A percentile compares a stretch with the other conserved stretches of the same genome.
These are phyloP conservation scores for Pseudocercospora macadamiae DNA, from an alignment of 2,329 filamentous ascomycete genomes.

Conservation along the genomic window DNA sequence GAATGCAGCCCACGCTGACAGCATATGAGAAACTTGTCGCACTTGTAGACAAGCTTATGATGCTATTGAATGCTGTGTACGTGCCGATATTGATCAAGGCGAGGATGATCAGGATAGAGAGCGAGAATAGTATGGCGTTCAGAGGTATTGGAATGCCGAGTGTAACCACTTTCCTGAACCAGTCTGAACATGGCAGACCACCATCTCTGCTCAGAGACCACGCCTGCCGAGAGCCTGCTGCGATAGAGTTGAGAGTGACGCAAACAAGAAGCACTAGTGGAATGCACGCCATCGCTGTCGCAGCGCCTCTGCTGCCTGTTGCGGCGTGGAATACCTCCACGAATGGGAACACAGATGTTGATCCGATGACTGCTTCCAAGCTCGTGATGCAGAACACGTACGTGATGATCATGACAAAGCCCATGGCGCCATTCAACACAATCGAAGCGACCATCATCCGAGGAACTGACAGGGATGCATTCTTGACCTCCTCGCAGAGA, in stretches of 20 bases:
- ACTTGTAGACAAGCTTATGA: conserved; percentile 38
- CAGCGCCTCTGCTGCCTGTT: conserved; percentile 14
- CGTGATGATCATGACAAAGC: conserved; percentile 46
- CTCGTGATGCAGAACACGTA: conserved; percentile 46
- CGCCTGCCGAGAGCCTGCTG: conserved; percentile 44
- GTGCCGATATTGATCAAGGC: conserved; percentile 39
- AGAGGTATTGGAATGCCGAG: conserved; percentile 25
- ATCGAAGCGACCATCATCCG: conserved; percentile 49
- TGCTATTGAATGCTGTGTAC: conserved; percentile 45
- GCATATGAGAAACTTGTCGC: conserved; percentile 20
- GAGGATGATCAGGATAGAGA: conserved; percentile 29
- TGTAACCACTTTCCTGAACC: conserved; percentile 14
- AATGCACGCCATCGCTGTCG: conserved; percentile 18
- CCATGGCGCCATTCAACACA: conserved; percentile 49
- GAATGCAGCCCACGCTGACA: conserved; percentile 20
- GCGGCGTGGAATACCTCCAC: conserved; percentile 36
- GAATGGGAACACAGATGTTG: conserved; percentile 36
- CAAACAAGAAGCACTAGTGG: conserved; percentile 14
- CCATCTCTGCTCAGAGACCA: conserved; percentile 46
- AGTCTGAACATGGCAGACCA: conserved; percentile 42
- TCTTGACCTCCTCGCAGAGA: conserved; percentile 33
- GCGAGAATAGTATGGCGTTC: conserved; percentile 26
- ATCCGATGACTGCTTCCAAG: conserved; percentile 31
- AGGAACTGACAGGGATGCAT: conserved; percentile 44
- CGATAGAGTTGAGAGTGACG: conserved; percentile 33